phyloP scores from a whole-genome alignment of 495 filamentous ascomycete species.

The Aspergillus wentii region DNA sequence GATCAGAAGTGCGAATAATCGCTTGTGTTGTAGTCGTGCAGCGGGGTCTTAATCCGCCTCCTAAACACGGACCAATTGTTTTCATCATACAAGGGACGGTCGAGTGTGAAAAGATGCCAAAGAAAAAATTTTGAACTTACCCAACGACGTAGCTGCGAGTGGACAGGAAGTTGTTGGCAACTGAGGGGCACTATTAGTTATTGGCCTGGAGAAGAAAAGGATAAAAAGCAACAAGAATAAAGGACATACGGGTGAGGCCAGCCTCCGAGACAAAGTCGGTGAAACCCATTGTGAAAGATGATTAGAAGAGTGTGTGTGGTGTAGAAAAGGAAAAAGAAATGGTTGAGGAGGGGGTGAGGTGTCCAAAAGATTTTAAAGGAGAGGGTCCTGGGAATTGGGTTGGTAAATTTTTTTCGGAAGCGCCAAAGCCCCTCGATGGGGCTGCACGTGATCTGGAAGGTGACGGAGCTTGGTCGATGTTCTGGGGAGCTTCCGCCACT shows the following conservation, averaged over 20 bases:
- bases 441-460: constrained; percentile 27
- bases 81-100: constrained; percentile 66
- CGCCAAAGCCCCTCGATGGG: constrained; percentile 20
- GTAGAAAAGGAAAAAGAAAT: constrained; percentile 17
- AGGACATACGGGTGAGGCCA: constrained; percentile 73
- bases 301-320: constrained; percentile 16
- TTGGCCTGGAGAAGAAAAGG: constrained; percentile 13
- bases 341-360: constrained; percentile 15
- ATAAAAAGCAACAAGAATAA: constrained; percentile 18
- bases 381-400: constrained; percentile 16
- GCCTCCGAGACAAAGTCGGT: constrained; percentile 83
- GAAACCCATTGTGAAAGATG: constrained; percentile 78
- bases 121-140: constrained; percentile 47
- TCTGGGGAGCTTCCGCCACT: constrained; percentile 29
- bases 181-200: constrained; percentile 50
- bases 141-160: constrained; percentile 91
- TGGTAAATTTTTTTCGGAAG: constrained; percentile 36
- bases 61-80: constrained; percentile 98
- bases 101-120: constrained; percentile 7
- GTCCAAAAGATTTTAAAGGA: constrained; percentile 16
- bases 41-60: constrained; percentile 97
- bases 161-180: constrained; percentile 86
- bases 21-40: constrained; percentile 76
- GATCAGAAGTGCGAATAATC: constrained; percentile 82
- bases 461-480: constrained; percentile 29